Evolutionary conservation across 306 rosid genomes (phyloP).

Genomic region (Fragaria nilgerrensis): DNA sequence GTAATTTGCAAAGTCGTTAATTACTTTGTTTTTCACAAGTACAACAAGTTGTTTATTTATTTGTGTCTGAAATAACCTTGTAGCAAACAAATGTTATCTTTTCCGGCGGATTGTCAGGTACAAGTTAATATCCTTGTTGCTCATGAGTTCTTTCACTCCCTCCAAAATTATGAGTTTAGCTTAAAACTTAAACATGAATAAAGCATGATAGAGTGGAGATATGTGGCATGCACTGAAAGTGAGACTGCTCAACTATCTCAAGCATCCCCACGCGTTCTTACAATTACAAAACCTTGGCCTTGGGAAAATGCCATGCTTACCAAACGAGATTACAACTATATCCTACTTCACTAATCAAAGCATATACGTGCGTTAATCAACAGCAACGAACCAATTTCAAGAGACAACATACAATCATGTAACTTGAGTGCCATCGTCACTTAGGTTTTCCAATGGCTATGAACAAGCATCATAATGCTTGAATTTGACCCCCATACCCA

Average conservation of each 20-base stretch:
- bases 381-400: neutral
- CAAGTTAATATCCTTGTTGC: too few species aligned
- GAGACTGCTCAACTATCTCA: neutral
- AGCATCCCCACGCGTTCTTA: constrained; percentile 23
- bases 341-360: neutral
- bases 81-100: too few species aligned
- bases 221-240: constrained; percentile 4
- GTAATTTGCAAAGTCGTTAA: too few species aligned
- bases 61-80: too few species aligned
- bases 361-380: neutral
- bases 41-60: too few species aligned
- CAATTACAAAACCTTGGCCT: constrained; percentile 6
- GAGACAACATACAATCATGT: neutral
- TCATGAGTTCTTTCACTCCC: too few species aligned
- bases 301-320: constrained; percentile 19
- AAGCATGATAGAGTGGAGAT: neutral
- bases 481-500: constrained; percentile 86
- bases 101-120: too few species aligned
- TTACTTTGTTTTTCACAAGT: too few species aligned
- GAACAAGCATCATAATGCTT: constrained; percentile 37
- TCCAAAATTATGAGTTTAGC: too few species aligned
- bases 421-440: neutral
- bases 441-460: neutral
- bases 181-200: too few species aligned
- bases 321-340: neutral